Evolutionary conservation across 805 yeast genomes (phyloP).

Genomic region (Kodamaea neixiangensis): DNA sequence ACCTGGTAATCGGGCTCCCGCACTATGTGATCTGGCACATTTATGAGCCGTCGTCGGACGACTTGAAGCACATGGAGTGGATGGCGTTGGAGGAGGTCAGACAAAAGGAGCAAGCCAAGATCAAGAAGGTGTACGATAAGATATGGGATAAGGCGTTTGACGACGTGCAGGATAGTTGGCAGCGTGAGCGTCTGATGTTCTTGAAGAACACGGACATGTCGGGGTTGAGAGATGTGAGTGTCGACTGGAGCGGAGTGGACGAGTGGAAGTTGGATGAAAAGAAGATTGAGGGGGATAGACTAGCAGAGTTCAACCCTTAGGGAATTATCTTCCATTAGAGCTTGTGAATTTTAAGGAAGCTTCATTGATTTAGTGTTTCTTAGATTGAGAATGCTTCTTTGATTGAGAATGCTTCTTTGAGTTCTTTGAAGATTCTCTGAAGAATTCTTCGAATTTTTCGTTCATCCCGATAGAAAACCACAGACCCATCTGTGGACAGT

Average conservation of each 20-base stretch:
- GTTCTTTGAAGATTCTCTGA: too few relatives aligned
- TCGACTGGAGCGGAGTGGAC: conserved; percentile 72
- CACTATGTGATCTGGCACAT: conserved; percentile 54
- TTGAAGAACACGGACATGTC: conserved; percentile 75
- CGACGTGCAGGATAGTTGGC: conserved; percentile 75
- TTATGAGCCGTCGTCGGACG: conserved; percentile 94
- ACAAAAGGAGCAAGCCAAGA: conserved; percentile 59
- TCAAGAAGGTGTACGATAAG: conserved; percentile 64
- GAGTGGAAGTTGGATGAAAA: conserved; percentile 35
- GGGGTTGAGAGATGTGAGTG: conserved; percentile 48
- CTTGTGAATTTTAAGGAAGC: neutral
- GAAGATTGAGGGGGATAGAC: conserved; percentile 29
- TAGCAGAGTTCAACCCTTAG: conserved; percentile 46
- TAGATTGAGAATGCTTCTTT: too few relatives aligned
- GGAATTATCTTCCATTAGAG: too few relatives aligned
- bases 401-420: too few relatives aligned
- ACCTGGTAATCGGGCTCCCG: conserved; percentile 83
- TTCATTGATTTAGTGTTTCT: too few relatives aligned
- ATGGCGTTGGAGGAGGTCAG: conserved; percentile 79
- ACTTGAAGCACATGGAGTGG: conserved; percentile 84
- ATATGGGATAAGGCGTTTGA: conserved; percentile 79
- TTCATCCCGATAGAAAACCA: neutral
- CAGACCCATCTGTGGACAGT: neutral
- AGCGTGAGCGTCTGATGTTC: conserved; percentile 63
- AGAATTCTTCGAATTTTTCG: too few relatives aligned